Base-by-base conservation (phyloP, 1,284 basidiomycete species). In the Trichosporon sp. region DNA sequence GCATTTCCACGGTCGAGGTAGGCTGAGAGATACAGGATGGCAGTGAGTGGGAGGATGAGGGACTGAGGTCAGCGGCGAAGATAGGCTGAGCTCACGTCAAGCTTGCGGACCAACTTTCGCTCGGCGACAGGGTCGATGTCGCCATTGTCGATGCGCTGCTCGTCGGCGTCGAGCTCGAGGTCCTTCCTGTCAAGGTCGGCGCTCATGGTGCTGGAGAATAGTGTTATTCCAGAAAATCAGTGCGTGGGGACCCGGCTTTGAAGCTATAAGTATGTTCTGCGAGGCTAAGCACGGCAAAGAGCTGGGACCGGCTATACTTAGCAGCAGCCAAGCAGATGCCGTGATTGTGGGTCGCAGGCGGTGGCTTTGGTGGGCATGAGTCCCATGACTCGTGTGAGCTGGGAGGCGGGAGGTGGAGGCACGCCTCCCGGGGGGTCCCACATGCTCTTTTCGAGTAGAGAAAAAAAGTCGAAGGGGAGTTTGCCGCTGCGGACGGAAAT, bases 1-100 rank as follows among this genome's bases (percentile, higher is more conserved):
- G 73, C 38, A 68, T 78, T 76, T 37, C 78, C 77, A 35, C 81
- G 80, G 40, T 68, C 67, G 14, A 68, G 67, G 38, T 67, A 69
- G n/a, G 71, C 71, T 0, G 65, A 63, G 11, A 71, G 68, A 59
- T 71, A 71, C 2, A 71, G 71, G 10, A 72, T 59, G 0, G 68
- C 71, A 0, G 71, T 72, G 21, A 72, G 59, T 1, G 71, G 71
- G 4, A 72, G 32, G 38, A 72, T 72, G 21, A 66, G 67, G 10
- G 26, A 26, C 59, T 46, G 31, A 5, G 7, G 59, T 63, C 7
- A 63, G 59, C 59, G 6, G 10, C 16, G 16, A 4, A n/a, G 16
- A 6, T 26, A n/a, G 26, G 26, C 26, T 26, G 26, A 26, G 26
- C 59, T 63, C 32, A 63, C 59, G 32, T 63, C 31, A 6, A 63